These are phyloP conservation scores for Claviceps humidiphila DNA, from an alignment of 2,329 filamentous ascomycete genomes.

Conservation along the genomic window DNA sequence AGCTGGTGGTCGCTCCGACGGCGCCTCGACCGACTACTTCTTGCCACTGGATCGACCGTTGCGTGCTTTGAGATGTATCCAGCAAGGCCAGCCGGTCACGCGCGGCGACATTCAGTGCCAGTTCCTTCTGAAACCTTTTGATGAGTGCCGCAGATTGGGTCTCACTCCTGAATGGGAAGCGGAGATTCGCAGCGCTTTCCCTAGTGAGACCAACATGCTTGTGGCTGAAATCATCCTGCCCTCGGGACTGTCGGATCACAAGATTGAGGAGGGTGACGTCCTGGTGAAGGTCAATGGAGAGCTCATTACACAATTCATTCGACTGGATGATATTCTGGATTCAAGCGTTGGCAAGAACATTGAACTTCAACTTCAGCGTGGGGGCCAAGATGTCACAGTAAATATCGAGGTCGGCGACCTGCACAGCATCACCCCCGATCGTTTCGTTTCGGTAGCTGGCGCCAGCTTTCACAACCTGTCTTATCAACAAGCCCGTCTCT, in stretches of 20 bases:
- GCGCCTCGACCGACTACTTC: slow-evolving; percentile 95
- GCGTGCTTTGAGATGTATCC: slow-evolving; percentile 76
- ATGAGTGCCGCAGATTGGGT: slow-evolving; percentile 85
- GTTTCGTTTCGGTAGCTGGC: slow-evolving; percentile 87
- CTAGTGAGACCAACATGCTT: slow-evolving; percentile 90
- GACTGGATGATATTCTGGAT: slow-evolving; percentile 82
- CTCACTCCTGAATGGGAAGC: slow-evolving; percentile 78
- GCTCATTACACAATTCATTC: slow-evolving; percentile 83
- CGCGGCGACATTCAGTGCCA: slow-evolving; percentile 96
- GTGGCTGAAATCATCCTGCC: slow-evolving; percentile 92
- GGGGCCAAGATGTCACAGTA: slow-evolving; percentile 75
- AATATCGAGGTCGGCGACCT: slow-evolving; percentile 78
- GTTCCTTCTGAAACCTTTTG: slow-evolving; percentile 93
- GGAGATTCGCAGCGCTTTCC: slow-evolving; percentile 67
- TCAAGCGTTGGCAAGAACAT: slow-evolving; percentile 71
- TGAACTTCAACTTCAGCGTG: slow-evolving; percentile 71
- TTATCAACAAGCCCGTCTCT: slow-evolving; percentile 93
- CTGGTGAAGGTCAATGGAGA: slow-evolving; percentile 87
- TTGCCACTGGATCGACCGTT: slow-evolving; percentile 82
- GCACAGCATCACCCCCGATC: slow-evolving; percentile 88
- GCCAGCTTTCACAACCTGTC: slow-evolving; percentile 93
- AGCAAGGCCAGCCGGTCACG: slow-evolving; percentile 59
- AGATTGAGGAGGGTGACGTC: slow-evolving; percentile 89
- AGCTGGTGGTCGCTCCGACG: slow-evolving; percentile 84
- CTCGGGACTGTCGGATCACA: slow-evolving; percentile 71